Base-by-base conservation (phyloP, 495 filamentous ascomycete species). In the Trichoderma virens region DNA sequence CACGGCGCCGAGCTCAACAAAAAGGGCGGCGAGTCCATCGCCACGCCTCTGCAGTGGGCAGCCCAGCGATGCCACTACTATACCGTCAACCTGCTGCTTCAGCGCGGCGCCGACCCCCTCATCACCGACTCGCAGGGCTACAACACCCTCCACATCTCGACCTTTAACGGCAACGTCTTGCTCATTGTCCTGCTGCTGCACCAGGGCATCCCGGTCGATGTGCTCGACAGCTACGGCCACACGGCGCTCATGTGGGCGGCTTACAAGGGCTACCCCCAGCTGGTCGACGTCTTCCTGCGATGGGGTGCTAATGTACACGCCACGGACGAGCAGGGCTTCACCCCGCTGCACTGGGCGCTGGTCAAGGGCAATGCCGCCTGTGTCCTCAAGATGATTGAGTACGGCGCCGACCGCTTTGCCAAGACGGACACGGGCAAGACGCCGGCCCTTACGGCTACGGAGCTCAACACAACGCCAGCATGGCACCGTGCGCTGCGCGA, bases 181-280 rank as follows among this genome's bases (percentile, higher is more conserved):
- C 81, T 97, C 59, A 80, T 98, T n/a, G 82, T 93, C 31, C 78
- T 98, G 4, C 72, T 85, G 14, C 79, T 98, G 2, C 94, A 98
- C 75, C 91, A 96, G 69, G 91, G 92, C 68, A 92, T 98, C 45
- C 90, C 92, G 14, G 88, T 98, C 64, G 94, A 98, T 72, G 88
- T 91, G 20, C 82, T 87, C 38, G 94, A 98, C 76, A 81, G 88
- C 62, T 89, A 90, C 69, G 89, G 91, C 13, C 95, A 98, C 75
- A 98, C 95, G 1, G 87, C 86, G 41, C 77, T 98, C 62, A 98
- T 98, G 94, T 98, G 94, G 94, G 90, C 95, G 28, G 93, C 93
- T 32, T 98, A 98, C 76, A 98, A 98, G 72, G 95, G 95, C 23
- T 96, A 85, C 72, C 88, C 92, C 0, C 86, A 86, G 27, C 94